These are phyloP conservation scores for Cryoendolithus antarcticus DNA, from an alignment of 2,329 filamentous ascomycete genomes.

Conservation along the genomic window DNA sequence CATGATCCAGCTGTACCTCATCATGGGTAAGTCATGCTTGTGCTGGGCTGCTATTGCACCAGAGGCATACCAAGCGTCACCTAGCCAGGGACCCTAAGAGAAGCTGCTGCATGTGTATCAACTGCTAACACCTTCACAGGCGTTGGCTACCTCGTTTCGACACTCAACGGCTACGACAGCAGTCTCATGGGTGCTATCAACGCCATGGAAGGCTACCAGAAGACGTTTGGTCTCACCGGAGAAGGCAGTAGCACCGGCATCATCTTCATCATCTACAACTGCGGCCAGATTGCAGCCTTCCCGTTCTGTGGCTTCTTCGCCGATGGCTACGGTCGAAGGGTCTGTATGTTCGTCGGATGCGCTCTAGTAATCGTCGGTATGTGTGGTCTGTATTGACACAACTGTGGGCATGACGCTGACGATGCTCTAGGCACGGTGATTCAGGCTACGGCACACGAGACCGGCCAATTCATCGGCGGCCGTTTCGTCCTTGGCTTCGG, in stretches of 20 bases:
- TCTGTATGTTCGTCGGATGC: slow-evolving; percentile 46
- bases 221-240: slow-evolving; percentile 36
- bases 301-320: slow-evolving; percentile 31
- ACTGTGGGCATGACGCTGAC: neutral
- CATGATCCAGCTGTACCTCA: slow-evolving; percentile 15
- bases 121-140: neutral
- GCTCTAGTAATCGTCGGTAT: slow-evolving; percentile 39
- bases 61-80: too few relatives aligned
- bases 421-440: slow-evolving; percentile 26
- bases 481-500: slow-evolving; percentile 34
- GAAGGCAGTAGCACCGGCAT: slow-evolving; percentile 38
- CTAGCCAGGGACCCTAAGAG: too few relatives aligned
- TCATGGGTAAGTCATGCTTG: slow-evolving; percentile 4
- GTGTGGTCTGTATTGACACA: neutral
- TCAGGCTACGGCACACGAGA: slow-evolving; percentile 35
- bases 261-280: slow-evolving; percentile 31
- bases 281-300: slow-evolving; percentile 40
- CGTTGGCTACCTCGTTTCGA: slow-evolving; percentile 7
- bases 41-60: too few relatives aligned
- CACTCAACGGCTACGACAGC: slow-evolving; percentile 17
- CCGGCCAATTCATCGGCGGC: slow-evolving; percentile 41
- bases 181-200: slow-evolving; percentile 39
- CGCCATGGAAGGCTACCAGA: slow-evolving; percentile 39
- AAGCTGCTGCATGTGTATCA: too few relatives aligned
- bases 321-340: slow-evolving; percentile 36